Base-by-base conservation (phyloP, 805 yeast genomes). In the Metschnikowia similis region DNA sequence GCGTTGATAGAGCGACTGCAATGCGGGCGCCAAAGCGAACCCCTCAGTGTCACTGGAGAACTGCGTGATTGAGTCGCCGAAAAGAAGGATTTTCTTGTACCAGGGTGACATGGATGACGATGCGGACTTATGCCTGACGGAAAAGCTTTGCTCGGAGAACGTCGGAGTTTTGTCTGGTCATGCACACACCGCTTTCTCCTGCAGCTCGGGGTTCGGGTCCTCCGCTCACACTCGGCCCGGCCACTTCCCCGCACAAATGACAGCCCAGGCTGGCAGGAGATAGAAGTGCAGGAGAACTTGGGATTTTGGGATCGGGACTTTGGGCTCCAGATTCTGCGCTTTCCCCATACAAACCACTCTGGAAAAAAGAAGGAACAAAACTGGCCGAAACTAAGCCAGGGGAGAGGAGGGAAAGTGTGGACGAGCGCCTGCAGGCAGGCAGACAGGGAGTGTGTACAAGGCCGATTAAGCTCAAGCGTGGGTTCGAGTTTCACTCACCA, bases 51-150 rank as follows among this genome's bases (percentile, higher is more conserved):
- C 66, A 58, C 62, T 76, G 30, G 81, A 66, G 54, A 64, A 78
- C 60, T 86, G 82, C 10, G 88, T 84, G 56, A 85, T 77, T 2
- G 89, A 85, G 66, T 85, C 91, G 6, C 91, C 91, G 59, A 84
- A 82, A 21, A 85, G 69, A 6, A 85, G 64, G 48, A 85, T 70
- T 55, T 82, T 83, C 54, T 73, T 55, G 39, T 51, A 50, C 21
- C n/a, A 37, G 36, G 34, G 45, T 8, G 45, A 32, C 45, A 41
- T 41, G 30, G 10, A 26, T 13, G 6, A 13, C 21, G 9, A 10
- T 16, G 4, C 14, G 35, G 10, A 6, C 4, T n/a, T 21, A 21
- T 4, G 21, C 21, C 21, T 21, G 21, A 21, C 21, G 21, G 21
- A 21, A 2, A 21, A 17, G 3, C 21, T 21, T 21, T 21, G 5